Percentiles rank a stretch among this genome's conserved stretches.
Evolutionary conservation across 768 basidiomycete genomes (phyloP).

Genomic region (Hygrophorus pudorinus): DNA sequence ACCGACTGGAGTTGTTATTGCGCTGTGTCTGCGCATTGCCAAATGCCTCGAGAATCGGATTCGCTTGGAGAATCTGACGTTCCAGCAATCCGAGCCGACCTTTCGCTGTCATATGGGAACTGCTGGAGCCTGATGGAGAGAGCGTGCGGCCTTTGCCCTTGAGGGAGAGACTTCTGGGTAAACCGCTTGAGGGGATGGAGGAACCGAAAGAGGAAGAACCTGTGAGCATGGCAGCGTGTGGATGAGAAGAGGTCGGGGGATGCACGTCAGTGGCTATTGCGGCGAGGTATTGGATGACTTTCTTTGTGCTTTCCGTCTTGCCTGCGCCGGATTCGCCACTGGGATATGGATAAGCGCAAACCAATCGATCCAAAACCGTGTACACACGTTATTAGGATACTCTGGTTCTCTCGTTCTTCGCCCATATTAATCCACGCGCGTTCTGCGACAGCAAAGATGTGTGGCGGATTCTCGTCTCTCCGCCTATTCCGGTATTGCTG

Average conservation of each 20-base stretch:
- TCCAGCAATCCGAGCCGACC: constrained; percentile 82
- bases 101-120: constrained; percentile 45
- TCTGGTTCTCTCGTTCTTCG: constrained; percentile 93
- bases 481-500: constrained; percentile 87
- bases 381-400: constrained; percentile 92
- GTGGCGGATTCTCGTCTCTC: constrained; percentile 87
- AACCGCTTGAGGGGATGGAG: constrained; percentile 53
- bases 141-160: constrained; percentile 39
- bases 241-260: constrained; percentile 47
- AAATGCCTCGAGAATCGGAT: constrained; percentile 95
- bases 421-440: constrained; percentile 98
- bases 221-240: constrained; percentile 54
- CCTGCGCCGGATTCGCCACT: constrained; percentile 99
- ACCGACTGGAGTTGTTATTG: constrained; percentile 98
- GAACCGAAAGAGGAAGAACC: constrained; percentile 36
- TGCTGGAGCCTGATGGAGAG: constrained; percentile 33
- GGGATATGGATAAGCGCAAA: constrained; percentile 9
- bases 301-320: constrained; percentile 98
- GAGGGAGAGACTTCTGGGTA: constrained; percentile 58
- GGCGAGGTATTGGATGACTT: constrained; percentile 98
- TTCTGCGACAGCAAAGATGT: constrained; percentile 96
- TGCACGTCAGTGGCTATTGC: constrained; percentile 86
- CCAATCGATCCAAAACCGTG: neutral
- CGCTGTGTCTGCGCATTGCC: constrained; percentile 98
- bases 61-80: constrained; percentile 93